Percentiles rank a stretch among this genome's conserved stretches.
Evolutionary conservation across 108 stramenopile genomes (phyloP).

Genomic region (Schizochytrium sp.): DNA sequence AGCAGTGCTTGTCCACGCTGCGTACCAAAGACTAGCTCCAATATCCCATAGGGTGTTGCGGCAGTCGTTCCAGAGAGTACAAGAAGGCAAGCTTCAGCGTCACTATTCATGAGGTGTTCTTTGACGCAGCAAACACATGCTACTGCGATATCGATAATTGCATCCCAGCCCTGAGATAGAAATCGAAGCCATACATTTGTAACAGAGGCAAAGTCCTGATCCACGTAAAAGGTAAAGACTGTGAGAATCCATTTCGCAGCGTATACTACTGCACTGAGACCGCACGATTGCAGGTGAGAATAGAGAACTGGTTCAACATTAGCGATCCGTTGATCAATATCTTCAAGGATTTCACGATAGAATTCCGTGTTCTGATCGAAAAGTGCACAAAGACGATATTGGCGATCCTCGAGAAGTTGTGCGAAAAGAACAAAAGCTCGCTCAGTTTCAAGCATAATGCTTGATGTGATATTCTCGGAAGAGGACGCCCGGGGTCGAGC

Average conservation of each 20-base stretch:
- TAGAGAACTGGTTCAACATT: conserved; percentile 36
- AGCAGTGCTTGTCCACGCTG: conserved; percentile 44
- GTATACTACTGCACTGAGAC: conserved; percentile 54
- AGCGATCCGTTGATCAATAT: conserved; percentile 37
- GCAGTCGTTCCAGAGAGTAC: conserved; percentile 50
- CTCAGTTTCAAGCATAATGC: conserved; percentile 57
- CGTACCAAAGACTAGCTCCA: conserved; percentile 59
- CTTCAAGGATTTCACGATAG: conserved; percentile 20
- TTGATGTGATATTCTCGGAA: background rate
- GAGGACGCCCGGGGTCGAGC: background rate
- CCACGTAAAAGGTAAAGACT: conserved; percentile 50
- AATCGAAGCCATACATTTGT: conserved; percentile 56
- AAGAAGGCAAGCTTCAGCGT: conserved; percentile 51
- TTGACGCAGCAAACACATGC: conserved; percentile 61
- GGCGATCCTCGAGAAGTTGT: conserved; percentile 27
- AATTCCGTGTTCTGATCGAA: conserved; percentile 18
- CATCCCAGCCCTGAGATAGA: conserved; percentile 43
- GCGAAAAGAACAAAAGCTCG: conserved; percentile 59
- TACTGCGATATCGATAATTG: conserved; percentile 4
- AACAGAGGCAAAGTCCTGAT: conserved; percentile 58
- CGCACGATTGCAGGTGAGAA: conserved; percentile 13
- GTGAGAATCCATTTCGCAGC: conserved; percentile 57
- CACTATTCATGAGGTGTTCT: conserved; percentile 58
- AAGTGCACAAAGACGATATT: conserved; percentile 5
- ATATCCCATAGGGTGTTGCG: conserved; percentile 37